Conservation (phyloP, 2,329 filamentous ascomycete genomes). For the Aspergillus hortae region DNA sequence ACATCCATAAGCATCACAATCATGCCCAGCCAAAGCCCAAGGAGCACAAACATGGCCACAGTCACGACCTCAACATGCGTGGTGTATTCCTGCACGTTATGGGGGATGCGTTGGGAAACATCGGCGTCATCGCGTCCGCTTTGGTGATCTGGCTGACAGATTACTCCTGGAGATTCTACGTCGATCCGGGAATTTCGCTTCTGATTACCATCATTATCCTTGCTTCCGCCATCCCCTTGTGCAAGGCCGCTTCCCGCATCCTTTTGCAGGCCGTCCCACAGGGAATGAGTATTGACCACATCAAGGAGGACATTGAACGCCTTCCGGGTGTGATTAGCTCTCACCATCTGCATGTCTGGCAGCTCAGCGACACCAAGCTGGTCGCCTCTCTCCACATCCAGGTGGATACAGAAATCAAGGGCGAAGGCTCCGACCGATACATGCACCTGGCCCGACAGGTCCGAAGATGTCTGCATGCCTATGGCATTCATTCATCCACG, state of each 20-base stretch:
- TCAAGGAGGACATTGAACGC: constrained; percentile 83
- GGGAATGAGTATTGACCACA: constrained; percentile 81
- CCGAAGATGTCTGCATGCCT: constrained; percentile 84
- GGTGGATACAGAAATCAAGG: constrained; percentile 83
- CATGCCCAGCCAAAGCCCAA: constrained; percentile 68
- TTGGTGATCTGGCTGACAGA: constrained; percentile 88
- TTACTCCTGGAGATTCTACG: constrained; percentile 78
- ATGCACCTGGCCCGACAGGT: constrained; percentile 85
- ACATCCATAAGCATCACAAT: constrained; percentile 68
- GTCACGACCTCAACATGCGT: constrained; percentile 81
- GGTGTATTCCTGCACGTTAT: constrained; percentile 64
- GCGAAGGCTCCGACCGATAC: constrained; percentile 72
- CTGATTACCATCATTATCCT: constrained; percentile 81
- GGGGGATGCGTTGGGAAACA: constrained; percentile 47
- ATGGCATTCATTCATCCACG: constrained; percentile 94
- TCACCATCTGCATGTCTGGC: constrained; percentile 97
- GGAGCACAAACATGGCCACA: constrained; percentile 53
- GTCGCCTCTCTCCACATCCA: constrained; percentile 93
- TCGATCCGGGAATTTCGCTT: constrained; percentile 87
- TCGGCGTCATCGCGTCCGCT: constrained; percentile 57
- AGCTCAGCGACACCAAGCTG: constrained; percentile 90
- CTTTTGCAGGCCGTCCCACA: constrained; percentile 91
- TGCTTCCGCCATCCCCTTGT: constrained; percentile 47
- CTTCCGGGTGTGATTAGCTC: constrained; percentile 84
- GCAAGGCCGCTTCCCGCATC: constrained; percentile 63